Evolutionary conservation across 768 basidiomycete species (phyloP), one percentile per base, ranked within the genome.

Genomic region (Boletus sensibilis): DNA sequence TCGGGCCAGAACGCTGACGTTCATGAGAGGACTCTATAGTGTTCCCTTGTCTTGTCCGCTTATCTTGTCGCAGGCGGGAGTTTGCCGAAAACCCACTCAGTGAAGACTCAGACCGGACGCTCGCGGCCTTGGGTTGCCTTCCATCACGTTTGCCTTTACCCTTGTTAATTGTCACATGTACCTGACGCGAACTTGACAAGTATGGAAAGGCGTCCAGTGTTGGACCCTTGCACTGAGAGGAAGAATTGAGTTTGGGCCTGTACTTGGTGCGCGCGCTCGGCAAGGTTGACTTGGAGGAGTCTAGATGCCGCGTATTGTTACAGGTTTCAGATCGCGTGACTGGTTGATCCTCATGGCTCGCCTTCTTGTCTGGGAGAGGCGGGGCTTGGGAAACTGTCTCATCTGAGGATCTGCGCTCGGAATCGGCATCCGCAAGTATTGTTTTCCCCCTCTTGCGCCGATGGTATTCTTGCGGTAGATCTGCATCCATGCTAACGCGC

Each of bases 401-500:
- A 38, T 64, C 45, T 16, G 58, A 48, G 12, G 65, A 71, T 64
- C 63, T 56, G 43, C 60, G 49, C 31, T 53, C 47, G 21, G 29
- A 33, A 27, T 59, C 54, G 29, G 42, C 20, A 49, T 55, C 43
- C 50, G 53, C 58, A 48, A 49, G 47, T 52, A 48, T 47, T 3
- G 40, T 63, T 61, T 72, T 76, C 35, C 69, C 70, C 62, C 67
- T 74, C 56, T 77, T 75, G 48, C 61, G 65, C 21, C 55, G 63
- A 41, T 34, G 64, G 14, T 52, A 52, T 61, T 64, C 65, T 55
- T 59, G 48, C 20, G 61, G 52, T 43, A 38, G 54, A 56, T 67
- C 61, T 55, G 34, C 63, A 35, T 65, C 68, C 37, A 72, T 68
- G 34, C 66, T 75, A 56, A 74, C 70, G 60, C 85, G 82, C 70